Evolutionary conservation across 768 basidiomycete genomes (phyloP).

Genomic region (Wakefieldia striispora): DNA sequence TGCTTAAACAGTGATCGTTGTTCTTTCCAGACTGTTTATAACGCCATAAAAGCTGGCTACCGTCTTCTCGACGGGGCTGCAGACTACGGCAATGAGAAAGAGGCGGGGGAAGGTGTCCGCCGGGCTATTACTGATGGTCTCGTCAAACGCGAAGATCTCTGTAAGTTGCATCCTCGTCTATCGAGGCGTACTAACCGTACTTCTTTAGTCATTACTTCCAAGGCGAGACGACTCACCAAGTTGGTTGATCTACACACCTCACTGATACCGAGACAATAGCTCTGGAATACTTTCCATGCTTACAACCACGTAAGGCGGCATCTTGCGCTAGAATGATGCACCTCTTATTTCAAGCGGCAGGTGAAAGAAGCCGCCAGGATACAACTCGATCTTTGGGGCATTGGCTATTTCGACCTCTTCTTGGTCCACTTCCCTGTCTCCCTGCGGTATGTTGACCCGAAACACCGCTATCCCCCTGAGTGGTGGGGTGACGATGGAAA

Average conservation of each 20-base stretch:
- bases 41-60: slow-evolving; percentile 83
- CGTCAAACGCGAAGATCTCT: slow-evolving; percentile 85
- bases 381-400: slow-evolving; percentile 79
- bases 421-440: slow-evolving; percentile 85
- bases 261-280: slow-evolving; percentile 35
- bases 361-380: slow-evolving; percentile 53
- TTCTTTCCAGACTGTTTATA: slow-evolving; percentile 63
- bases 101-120: slow-evolving; percentile 74
- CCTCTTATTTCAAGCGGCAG: slow-evolving; percentile 27
- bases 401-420: slow-evolving; percentile 82
- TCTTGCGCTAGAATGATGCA: background rate
- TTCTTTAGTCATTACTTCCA: slow-evolving; percentile 73
- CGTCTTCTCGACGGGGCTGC: slow-evolving; percentile 84
- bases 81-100: slow-evolving; percentile 89
- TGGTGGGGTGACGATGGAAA: slow-evolving; percentile 77
- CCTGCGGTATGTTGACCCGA: slow-evolving; percentile 75
- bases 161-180: slow-evolving; percentile 40
- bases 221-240: slow-evolving; percentile 39
- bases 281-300: slow-evolving; percentile 91
- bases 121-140: slow-evolving; percentile 79
- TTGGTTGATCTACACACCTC: background rate
- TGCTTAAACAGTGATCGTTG: background rate
- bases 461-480: slow-evolving; percentile 75
- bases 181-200: background rate
- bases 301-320: slow-evolving; percentile 60